phyloP scores from a whole-genome alignment of 75 land plant species.

The Larix kaempferi region DNA sequence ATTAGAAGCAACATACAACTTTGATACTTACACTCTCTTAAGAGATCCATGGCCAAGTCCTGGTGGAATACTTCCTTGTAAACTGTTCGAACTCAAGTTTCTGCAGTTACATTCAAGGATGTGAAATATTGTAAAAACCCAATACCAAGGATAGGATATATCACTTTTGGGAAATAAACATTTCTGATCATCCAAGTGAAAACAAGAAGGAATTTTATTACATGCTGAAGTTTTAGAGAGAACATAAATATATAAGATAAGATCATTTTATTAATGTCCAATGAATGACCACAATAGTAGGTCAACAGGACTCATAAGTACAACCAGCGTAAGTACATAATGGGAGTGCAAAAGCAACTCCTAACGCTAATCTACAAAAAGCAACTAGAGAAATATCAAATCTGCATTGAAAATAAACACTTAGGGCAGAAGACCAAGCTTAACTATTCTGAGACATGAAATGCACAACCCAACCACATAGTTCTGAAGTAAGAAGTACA shows the following conservation, averaged over 20 bases:
- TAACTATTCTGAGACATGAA: background rate
- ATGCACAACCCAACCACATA: background rate
- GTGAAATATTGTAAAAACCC: background rate
- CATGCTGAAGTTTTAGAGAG: too few species aligned
- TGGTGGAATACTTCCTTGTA: conserved; percentile 62
- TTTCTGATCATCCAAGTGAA: background rate
- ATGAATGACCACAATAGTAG: too few species aligned
- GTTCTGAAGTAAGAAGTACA: background rate
- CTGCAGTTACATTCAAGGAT: conserved; percentile 31
- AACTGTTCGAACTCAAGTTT: conserved; percentile 66
- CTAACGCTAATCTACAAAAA: too few species aligned
- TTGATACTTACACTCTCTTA: conserved; percentile 59
- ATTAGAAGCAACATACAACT: background rate
- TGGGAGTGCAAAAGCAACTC: too few species aligned
- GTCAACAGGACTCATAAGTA: too few species aligned
- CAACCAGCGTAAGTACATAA: too few species aligned
- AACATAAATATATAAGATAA: too few species aligned
- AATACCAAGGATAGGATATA: background rate
- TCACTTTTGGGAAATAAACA: background rate
- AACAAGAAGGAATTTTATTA: background rate
- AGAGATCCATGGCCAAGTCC: conserved; percentile 68
- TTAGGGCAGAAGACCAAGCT: background rate
- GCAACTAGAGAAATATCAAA: background rate
- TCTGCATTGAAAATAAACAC: background rate
- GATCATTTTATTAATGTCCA: too few species aligned